Evolutionary conservation across 148 eudicot species (phyloP), one percentile per base, ranked within the genome.

Genomic region (Fagopyrum tataricum): DNA sequence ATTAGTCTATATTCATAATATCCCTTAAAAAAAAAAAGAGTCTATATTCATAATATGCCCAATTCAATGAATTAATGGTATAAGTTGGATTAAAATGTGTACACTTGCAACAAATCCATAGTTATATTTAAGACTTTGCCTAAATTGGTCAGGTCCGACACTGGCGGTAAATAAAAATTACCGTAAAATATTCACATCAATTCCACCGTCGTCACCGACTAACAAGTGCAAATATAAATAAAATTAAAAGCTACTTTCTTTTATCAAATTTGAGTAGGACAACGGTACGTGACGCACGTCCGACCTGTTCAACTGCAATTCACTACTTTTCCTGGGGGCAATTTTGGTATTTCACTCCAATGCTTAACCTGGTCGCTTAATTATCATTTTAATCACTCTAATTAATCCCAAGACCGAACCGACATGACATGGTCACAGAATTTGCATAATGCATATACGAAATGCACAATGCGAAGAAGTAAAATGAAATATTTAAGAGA

Each of bases 271-370:
- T 17, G 20, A 66, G 17, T 44, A 31, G 48, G 41, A 69, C 46
- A 70, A 56, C 39, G 76, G 72, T 41, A 11, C 52, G 31, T 70
- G 51, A 70, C 52, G 48, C 72, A 46, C 72, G 51, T 70, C 72
- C 52, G 49, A 70, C 72, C 72, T 70, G 72, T 70, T 70, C 72
- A 40, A 18, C 20, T 5, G 23, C 20, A 26, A 13, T 24, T 61
- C 41, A n/a, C 3, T 64, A 9, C 43, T 43, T 64, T 64, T 37
- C 13, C 62, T 14, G 37, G 68, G 4, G 68, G 68, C 43, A 62
- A 12, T 37, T 9, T 62, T 7, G 68, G 68, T 4, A 62, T 62
- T 11, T 31, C 43, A 62, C 42, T 2, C 43, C 68, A 43, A 31
- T 61, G 42, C 42, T 61, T 31, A 62, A 62, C 15, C 51, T 44